phyloP scores from a whole-genome alignment of 2,329 filamentous ascomycete genomes.

The Colletotrichum eremochloae region DNA sequence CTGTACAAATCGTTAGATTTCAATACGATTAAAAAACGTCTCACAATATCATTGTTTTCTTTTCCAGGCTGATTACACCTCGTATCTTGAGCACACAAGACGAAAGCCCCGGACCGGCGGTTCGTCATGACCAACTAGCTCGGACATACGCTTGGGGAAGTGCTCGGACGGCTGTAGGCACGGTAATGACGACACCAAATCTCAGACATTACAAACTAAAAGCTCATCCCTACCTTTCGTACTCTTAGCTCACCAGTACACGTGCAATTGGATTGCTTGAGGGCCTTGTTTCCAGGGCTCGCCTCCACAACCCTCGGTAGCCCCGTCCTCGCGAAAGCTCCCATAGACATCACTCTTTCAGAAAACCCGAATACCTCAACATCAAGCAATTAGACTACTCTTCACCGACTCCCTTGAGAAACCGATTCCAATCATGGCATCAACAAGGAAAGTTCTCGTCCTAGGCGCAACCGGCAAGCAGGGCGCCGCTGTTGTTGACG shows the following conservation, averaged over 20 bases:
- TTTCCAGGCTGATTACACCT: background rate
- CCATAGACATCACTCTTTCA: background rate
- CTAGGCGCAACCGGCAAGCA: constrained; percentile 64
- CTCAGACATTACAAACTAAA: background rate
- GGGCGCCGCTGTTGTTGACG: constrained; percentile 57
- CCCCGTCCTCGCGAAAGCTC: background rate
- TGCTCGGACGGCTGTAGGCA: constrained; percentile 17
- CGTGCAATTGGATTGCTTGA: background rate
- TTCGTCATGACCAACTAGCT: constrained; percentile 1
- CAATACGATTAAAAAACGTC: background rate
- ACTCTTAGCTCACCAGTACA: background rate
- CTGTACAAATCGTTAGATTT: no score
- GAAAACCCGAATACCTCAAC: background rate
- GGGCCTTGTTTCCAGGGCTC: constrained; percentile 5
- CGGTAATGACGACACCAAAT: constrained; percentile 31
- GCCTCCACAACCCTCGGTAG: background rate
- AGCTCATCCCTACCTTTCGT: constrained; percentile 27
- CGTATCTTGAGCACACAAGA: no score
- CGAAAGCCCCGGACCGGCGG: background rate
- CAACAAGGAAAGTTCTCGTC: constrained; percentile 56
- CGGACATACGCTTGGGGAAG: constrained; percentile 39
- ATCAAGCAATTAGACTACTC: background rate
- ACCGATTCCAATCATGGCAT: constrained; percentile 18
- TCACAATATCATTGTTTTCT: background rate
- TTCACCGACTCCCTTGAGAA: no score